These are phyloP conservation scores for Vicia sativa DNA, from an alignment of 306 rosid genomes.

Conservation along the genomic window DNA sequence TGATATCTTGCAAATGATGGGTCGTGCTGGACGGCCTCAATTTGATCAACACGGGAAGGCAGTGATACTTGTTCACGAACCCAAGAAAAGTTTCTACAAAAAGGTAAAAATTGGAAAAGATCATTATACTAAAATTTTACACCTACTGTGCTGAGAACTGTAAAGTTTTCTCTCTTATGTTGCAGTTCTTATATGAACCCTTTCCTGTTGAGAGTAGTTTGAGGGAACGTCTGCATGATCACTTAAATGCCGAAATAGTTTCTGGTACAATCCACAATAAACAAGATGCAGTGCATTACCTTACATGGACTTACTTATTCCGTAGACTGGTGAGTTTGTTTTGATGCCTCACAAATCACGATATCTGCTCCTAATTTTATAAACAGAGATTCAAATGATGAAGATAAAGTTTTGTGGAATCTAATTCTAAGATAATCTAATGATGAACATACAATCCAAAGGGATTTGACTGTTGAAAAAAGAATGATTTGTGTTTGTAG, in stretches of 20 bases:
- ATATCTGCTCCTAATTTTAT: background rate
- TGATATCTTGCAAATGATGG: conserved; percentile 99
- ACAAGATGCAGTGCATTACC: conserved; percentile 96
- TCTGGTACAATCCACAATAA: conserved; percentile 91
- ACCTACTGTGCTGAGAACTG: conserved; percentile 33
- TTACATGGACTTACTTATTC: conserved; percentile 94
- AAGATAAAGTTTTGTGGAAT: background rate
- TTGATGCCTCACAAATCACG: conserved; percentile 15
- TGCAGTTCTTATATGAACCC: conserved; percentile 96
- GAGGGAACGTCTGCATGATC: conserved; percentile 84
- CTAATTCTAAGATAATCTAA: background rate
- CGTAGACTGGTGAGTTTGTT: conserved; percentile 82
- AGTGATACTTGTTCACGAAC: conserved; percentile 99
- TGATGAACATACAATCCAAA: background rate
- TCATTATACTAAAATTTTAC: conserved; percentile 26
- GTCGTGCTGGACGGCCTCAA: conserved; percentile 99
- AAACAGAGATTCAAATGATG: background rate
- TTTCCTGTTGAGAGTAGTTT: conserved; percentile 98
- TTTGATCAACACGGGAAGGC: conserved; percentile 99
- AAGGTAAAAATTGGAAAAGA: conserved; percentile 57
- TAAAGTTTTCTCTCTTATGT: conserved; percentile 38
- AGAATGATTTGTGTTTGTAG: background rate
- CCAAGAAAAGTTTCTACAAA: conserved; percentile 95
- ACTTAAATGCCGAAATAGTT: conserved; percentile 91
- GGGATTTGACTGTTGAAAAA: background rate